Base-by-base conservation (phyloP, 805 yeast genomes). In the Wickerhamomyces subpelliculosus region DNA sequence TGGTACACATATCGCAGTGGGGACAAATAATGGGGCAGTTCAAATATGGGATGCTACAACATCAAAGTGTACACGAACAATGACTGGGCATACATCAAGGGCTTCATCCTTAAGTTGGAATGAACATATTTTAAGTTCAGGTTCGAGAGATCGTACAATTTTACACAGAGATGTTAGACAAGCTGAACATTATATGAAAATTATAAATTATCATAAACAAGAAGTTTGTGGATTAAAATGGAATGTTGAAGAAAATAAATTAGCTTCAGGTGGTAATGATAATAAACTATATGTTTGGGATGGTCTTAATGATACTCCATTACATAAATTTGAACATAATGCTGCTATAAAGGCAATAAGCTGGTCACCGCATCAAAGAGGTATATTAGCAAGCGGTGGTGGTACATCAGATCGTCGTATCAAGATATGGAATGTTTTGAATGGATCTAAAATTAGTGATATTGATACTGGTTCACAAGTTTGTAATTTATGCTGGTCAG, bases 331-430 rank as follows among this genome's bases (percentile, higher is more conserved):
- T 50, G 96, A 87, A 45, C 97, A 93, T 58, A 77, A 75, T 14
- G 97, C 97, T 1, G 98, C 98, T 0, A 95, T 93, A 4, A 93
- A 93, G 61, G 98, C 97, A 0, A 72, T 93, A 37, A 85, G 95
- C 2, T 93, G 98, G 98, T 84, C 95, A 1, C 97, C 98, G 3
- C 97, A 93, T 56, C 96, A 87, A 56, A 68, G 97, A 39, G 97
- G 97, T 1, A 72, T 89, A 3, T 60, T 93, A 39, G 97, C 97
- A 1, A 76, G 93, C 2, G 98, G 98, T 13, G 98, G 98, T 16
- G 98, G 98, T 27, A 88, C 97, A 1, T 89, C 94, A 1, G 98
- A 93, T 60, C 78, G 90, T 40, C 73, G 80, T 28, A 82, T 93
- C 49, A 85, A 89, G 58, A 78, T 88, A 19, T 93, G 97, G 97